Percentiles rank a stretch among this genome's conserved stretches.
Evolutionary conservation across 2,329 filamentous ascomycete genomes (phyloP).

Genomic region (Apiospora koreana): DNA sequence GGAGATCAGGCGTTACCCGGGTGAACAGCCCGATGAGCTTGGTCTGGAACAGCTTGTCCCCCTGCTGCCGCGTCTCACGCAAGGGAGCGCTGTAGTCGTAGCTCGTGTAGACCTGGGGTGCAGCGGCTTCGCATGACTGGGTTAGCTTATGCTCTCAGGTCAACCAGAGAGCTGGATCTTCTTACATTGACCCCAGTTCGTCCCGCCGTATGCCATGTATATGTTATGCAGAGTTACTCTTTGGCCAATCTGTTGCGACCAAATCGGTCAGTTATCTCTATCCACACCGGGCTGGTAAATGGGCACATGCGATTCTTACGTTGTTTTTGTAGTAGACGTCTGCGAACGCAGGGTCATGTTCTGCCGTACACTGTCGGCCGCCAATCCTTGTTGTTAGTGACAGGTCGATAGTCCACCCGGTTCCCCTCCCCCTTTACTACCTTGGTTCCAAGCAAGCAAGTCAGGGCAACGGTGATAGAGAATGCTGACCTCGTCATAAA

Average conservation of each 20-base stretch:
- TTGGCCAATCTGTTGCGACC: conserved; percentile 40
- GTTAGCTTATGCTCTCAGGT: not conserved
- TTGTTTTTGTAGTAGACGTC: conserved; percentile 60
- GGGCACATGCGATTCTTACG: not conserved
- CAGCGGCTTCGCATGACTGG: conserved; percentile 32
- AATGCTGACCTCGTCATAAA: conserved; percentile 44
- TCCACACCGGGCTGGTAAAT: not conserved
- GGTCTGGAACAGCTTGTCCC: conserved; percentile 53
- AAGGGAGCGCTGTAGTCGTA: conserved; percentile 50
- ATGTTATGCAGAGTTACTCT: conserved; percentile 48
- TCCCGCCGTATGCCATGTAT: conserved; percentile 57
- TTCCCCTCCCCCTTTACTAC: too few relatives aligned
- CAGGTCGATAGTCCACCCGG: too few relatives aligned
- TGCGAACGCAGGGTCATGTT: conserved; percentile 44
- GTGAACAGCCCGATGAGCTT: conserved; percentile 58
- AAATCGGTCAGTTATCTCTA: too few relatives aligned
- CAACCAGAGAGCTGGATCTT: too few relatives aligned
- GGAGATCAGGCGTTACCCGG: conserved; percentile 48
- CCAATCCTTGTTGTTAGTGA: not conserved
- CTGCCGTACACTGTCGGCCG: not conserved
- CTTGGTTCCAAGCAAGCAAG: not conserved
- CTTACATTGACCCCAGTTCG: conserved; percentile 53
- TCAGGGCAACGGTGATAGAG: not conserved
- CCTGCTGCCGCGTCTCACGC: conserved; percentile 53
- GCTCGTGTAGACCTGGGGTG: conserved; percentile 49